Base-by-base conservation (phyloP, 2,329 filamentous ascomycete species). In the Hypoxylon sp. region DNA sequence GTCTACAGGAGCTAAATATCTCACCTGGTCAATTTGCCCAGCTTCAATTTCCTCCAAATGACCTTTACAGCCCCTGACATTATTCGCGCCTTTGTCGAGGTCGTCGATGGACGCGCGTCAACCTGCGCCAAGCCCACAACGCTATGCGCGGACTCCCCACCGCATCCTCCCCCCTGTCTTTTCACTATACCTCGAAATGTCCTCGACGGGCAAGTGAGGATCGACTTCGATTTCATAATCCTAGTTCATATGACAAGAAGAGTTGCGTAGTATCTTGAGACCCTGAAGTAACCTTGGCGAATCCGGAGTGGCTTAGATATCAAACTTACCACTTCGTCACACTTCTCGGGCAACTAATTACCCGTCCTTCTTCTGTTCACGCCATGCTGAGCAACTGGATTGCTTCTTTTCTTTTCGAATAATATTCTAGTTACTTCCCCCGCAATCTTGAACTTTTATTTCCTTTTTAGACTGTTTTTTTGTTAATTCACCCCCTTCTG, bases 301-400 rank as follows among this genome's bases (percentile, higher is more conserved):
- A 60, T 59, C 65, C 37, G 50, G 58, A 57, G 72, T 70, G 71
- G 73, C 73, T 71, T 63, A 69, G 72, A 70, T 73, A 67, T 66
- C 58, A 29, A 57, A 62, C 58, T 44, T 55, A 46, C 44, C 50
- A 46, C 33, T 57, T 71, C 46, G 59, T 63, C 61, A 63, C 64
- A 50, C 17, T 62, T 17, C 10, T 44, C 65, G 64, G 65, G 31
- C 54, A 44, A 60, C 68, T 47, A 22, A 63, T 64, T 48, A 58
- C 50, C 54, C 58, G 58, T 51, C 19, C 35, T 66, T 57, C 60
- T 57, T 63, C 19, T 61, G 62, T 65, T 68, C 65, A 54, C 59
- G 63, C 54, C 52, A 66, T 46, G 55, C 44, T 54, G 33, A 63
- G 67, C 67, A 68, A 61, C 64, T 66, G 59, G 64, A 44, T 67